These are phyloP conservation scores for Debaryomyces sp. DNA, from an alignment of 1,139 yeast genomes.

Conservation along the genomic window DNA sequence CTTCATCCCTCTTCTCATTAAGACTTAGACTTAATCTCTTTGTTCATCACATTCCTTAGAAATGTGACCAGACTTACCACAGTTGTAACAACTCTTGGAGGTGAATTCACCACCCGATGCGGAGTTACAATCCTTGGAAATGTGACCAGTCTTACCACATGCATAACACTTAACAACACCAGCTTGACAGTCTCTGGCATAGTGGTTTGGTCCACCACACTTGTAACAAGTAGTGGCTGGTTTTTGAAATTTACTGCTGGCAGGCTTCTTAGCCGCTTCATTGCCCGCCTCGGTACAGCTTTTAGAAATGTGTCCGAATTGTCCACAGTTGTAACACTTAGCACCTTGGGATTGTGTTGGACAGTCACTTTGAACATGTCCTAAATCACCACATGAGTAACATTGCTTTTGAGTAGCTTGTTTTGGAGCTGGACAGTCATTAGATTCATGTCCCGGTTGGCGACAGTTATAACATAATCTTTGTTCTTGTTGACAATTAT, in stretches of 20 bases:
- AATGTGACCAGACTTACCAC: conserved; percentile 40
- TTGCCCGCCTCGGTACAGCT: conserved; percentile 54
- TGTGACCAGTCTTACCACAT: conserved; percentile 89
- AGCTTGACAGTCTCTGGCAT: conserved; percentile 89
- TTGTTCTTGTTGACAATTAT: conserved; percentile 78
- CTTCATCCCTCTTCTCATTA: conserved; percentile 3
- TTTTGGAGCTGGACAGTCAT: conserved; percentile 86
- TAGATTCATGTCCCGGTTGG: conserved; percentile 86
- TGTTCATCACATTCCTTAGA: conserved; percentile 35
- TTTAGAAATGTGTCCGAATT: conserved; percentile 82
- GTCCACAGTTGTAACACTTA: conserved; percentile 61
- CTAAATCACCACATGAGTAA: conserved; percentile 79
- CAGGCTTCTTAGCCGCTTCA: conserved; percentile 23
- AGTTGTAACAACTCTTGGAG: conserved; percentile 53
- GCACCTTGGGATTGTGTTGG: conserved; percentile 54
- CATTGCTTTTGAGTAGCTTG: conserved; percentile 84
- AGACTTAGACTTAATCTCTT: conserved; percentile 2
- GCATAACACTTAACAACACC: conserved; percentile 80
- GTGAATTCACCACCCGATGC: conserved; percentile 41
- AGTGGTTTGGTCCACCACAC: conserved; percentile 93
- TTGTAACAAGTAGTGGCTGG: conserved; percentile 75
- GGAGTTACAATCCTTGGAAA: conserved; percentile 78
- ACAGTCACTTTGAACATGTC: conserved; percentile 72
- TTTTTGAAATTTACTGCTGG: conserved; percentile 25
- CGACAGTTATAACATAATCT: conserved; percentile 94